Percentiles rank a stretch among this genome's conserved stretches.
These are phyloP conservation scores for Poronia punctata DNA, from an alignment of 495 filamentous ascomycete species.

Conservation along the genomic window DNA sequence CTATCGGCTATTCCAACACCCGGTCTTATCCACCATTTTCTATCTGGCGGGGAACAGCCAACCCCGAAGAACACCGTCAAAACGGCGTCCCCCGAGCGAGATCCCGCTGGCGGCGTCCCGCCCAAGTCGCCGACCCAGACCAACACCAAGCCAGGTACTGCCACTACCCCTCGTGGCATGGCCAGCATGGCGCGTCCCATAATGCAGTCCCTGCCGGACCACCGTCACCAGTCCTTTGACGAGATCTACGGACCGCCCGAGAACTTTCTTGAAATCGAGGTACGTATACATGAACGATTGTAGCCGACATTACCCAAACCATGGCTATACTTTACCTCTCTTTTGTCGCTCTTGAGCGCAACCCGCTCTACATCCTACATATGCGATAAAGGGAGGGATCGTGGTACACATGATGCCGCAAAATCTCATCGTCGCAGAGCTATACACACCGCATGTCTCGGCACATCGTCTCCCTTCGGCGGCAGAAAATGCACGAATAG, in stretches of 20 bases:
- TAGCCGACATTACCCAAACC: not conserved
- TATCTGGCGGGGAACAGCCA: conserved; percentile 3
- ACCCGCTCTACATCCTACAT: too few species aligned
- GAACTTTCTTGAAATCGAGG: conserved; percentile 98
- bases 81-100: conserved; percentile 28
- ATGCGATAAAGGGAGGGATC: too few species aligned
- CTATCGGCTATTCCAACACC: too few species aligned
- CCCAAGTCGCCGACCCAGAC: conserved; percentile 28
- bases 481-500: not conserved
- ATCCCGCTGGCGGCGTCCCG: conserved; percentile 18
- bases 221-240: conserved; percentile 89
- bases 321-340: not conserved
- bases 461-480: conserved; percentile 1
- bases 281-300: conserved; percentile 30
- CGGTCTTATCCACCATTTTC: too few species aligned
- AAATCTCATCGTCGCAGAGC: too few species aligned
- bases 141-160: conserved; percentile 10
- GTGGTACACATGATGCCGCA: too few species aligned
- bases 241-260: conserved; percentile 98
- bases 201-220: conserved; percentile 78
- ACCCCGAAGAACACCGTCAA: conserved; percentile 26
- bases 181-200: conserved; percentile 44
- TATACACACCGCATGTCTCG: conserved; percentile 10
- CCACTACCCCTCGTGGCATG: conserved; percentile 27
- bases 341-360: too few species aligned